Percentiles rank a stretch among this genome's conserved stretches.
Conservation (phyloP, 108 stramenopile species). For the Nannochloropsis gaditana region DNA sequence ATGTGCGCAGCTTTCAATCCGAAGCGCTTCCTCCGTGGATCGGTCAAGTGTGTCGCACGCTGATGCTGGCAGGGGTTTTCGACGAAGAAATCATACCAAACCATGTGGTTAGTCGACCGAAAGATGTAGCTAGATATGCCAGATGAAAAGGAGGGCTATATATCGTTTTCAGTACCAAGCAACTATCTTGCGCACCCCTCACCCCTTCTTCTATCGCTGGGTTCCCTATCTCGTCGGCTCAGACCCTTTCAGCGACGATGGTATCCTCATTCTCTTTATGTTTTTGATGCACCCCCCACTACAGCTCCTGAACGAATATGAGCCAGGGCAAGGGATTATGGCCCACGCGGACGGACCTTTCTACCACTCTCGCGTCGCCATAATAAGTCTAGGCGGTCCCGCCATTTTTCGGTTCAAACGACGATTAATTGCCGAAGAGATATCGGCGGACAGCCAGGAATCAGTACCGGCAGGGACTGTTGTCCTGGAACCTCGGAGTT, state of each 20-base stretch:
- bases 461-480: neutral
- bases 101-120: constrained; percentile 46
- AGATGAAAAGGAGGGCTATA: neutral
- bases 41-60: constrained; percentile 23
- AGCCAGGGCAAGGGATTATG: constrained; percentile 44
- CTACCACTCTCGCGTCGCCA: constrained; percentile 39
- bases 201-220: neutral
- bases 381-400: constrained; percentile 38
- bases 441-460: constrained; percentile 6
- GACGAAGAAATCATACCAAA: constrained; percentile 27
- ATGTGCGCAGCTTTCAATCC: constrained; percentile 15
- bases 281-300: too few species aligned
- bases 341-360: constrained; percentile 52
- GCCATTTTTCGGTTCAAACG: constrained; percentile 40
- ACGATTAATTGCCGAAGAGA: constrained; percentile 21
- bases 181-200: neutral
- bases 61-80: constrained; percentile 26
- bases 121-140: neutral
- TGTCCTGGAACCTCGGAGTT: constrained; percentile 21
- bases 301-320: constrained; percentile 30
- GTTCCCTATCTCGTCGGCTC: too few species aligned
- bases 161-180: neutral
- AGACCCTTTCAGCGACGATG: neutral
- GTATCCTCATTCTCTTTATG: neutral
- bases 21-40: constrained; percentile 47